These are phyloP conservation scores for Ensete glaucum DNA, from an alignment of 176 grass and related monocot species.

Conservation along the genomic window DNA sequence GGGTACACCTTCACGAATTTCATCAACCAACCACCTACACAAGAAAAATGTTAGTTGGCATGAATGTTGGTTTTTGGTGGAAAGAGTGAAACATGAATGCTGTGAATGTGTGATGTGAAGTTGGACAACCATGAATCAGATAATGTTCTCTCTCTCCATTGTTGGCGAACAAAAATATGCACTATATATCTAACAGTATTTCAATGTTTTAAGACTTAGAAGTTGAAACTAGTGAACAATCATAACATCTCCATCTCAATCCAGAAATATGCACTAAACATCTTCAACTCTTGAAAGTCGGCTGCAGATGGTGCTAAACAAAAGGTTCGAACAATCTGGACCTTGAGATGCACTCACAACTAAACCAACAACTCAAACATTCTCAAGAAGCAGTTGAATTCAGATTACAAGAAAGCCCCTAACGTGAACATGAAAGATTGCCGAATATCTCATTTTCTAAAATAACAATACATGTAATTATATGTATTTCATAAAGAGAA, in stretches of 20 bases:
- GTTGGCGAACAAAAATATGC: neutral
- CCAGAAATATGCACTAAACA: neutral
- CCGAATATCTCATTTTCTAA: neutral
- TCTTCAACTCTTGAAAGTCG: neutral
- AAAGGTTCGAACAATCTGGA: neutral
- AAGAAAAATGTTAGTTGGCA: conserved; percentile 16
- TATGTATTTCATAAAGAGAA: neutral
- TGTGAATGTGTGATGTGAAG: neutral
- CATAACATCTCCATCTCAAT: neutral
- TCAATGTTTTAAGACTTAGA: neutral
- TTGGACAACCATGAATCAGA: neutral
- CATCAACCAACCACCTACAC: conserved; percentile 91
- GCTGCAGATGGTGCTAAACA: neutral
- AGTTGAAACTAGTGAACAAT: neutral
- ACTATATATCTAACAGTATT: neutral
- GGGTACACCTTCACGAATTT: conserved; percentile 82
- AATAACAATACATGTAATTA: neutral
- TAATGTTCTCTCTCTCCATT: neutral
- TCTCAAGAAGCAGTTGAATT: too few relatives aligned
- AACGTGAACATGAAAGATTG: neutral
- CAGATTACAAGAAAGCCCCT: neutral
- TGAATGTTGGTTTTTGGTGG: neutral
- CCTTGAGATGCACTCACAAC: neutral
- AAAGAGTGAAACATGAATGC: neutral
- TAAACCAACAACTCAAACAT: neutral